These are phyloP conservation scores for Agrocybe praecox DNA, from an alignment of 768 basidiomycete genomes.

Conservation along the genomic window DNA sequence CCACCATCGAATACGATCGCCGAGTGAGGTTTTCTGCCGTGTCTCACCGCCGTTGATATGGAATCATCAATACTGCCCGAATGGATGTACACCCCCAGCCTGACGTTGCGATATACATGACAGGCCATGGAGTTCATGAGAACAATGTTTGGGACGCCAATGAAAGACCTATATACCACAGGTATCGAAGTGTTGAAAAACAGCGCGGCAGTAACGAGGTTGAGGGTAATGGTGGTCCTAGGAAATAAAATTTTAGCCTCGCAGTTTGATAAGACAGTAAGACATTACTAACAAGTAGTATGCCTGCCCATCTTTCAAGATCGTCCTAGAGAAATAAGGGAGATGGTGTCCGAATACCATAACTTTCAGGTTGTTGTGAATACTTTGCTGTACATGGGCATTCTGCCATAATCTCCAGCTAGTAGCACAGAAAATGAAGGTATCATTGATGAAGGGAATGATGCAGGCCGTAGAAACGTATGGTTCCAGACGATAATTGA, in stretches of 20 bases:
- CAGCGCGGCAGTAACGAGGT: background rate
- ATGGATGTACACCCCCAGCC: slow-evolving; percentile 2
- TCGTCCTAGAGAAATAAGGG: slow-evolving; percentile 21
- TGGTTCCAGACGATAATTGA: slow-evolving; percentile 15
- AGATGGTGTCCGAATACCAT: slow-evolving; percentile 18
- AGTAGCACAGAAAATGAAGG: slow-evolving; percentile 30
- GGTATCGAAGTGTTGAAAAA: slow-evolving; percentile 2
- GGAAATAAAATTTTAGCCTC: background rate
- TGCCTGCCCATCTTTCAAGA: slow-evolving; percentile 28
- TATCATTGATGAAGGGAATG: slow-evolving; percentile 27
- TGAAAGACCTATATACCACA: slow-evolving; percentile 10
- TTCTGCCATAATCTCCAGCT: slow-evolving; percentile 25
- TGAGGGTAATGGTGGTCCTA: slow-evolving; percentile 1
- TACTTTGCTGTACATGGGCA: slow-evolving; percentile 2
- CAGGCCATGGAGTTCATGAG: slow-evolving; percentile 17
- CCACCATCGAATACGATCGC: background rate
- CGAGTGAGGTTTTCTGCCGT: background rate
- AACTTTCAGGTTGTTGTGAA: slow-evolving; percentile 8
- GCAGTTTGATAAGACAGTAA: background rate
- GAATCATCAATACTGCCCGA: background rate
- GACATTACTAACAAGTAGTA: slow-evolving; percentile 27
- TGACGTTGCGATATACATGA: slow-evolving; percentile 11
- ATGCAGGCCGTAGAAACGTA: slow-evolving; percentile 21
- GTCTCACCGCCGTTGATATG: background rate
- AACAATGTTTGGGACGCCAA: slow-evolving; percentile 14